Percentiles rank a stretch among this genome's conserved stretches.
Evolutionary conservation across 2,329 filamentous ascomycete genomes (phyloP).

Genomic region (Verticillium albo-atrum): DNA sequence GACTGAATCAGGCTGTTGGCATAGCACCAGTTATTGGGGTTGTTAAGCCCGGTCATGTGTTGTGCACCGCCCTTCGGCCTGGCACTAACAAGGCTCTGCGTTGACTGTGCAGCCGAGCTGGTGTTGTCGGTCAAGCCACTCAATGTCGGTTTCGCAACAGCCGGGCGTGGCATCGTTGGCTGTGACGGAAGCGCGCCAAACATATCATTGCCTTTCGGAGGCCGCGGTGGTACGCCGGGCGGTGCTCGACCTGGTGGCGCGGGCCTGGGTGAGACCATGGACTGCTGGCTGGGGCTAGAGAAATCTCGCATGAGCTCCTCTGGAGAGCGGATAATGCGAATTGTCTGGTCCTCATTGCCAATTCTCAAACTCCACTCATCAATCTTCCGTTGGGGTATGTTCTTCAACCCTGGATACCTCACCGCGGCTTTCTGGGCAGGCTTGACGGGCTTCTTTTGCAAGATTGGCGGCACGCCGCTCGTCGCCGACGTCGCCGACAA

Average conservation of each 20-base stretch:
- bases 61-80: conserved; percentile 30
- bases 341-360: not conserved
- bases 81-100: conserved; percentile 13
- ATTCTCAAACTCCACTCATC: not conserved
- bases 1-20: conserved; percentile 89
- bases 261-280: not conserved
- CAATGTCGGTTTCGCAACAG: not conserved
- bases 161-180: conserved; percentile 24
- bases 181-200: not conserved
- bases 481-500: not conserved
- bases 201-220: not conserved
- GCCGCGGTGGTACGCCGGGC: not conserved
- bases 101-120: not conserved
- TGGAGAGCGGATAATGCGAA: not conserved
- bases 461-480: not conserved
- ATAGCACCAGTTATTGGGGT: conserved; percentile 82
- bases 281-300: not conserved
- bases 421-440: not conserved
- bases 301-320: not conserved
- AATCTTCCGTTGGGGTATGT: not conserved
- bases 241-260: not conserved
- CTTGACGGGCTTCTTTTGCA: not conserved
- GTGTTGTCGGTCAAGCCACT: conserved; percentile 3
- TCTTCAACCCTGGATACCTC: not conserved
- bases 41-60: conserved; percentile 69